Base-by-base conservation (phyloP, 2,329 filamentous ascomycete genomes). In the Monilinia fructigena region DNA sequence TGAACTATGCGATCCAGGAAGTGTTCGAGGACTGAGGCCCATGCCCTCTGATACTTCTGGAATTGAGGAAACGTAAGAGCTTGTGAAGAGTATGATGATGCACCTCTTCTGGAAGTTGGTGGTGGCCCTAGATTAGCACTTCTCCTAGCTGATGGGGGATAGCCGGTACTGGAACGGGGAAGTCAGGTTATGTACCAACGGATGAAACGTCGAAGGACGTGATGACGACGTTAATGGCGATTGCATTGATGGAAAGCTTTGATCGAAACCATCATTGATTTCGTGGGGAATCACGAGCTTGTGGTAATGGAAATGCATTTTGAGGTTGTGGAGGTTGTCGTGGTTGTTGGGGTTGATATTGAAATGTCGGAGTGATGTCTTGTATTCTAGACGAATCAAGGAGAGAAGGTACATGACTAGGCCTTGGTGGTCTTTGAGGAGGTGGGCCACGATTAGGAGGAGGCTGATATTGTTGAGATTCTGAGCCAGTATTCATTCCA, bases 31-130 rank as follows among this genome's bases (percentile, higher is more conserved):
- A 69, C 83, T 85, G 14, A 61, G 45, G 3, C 56, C 42, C 42
- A 59, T 16, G 47, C 50, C 35, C 74, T 93, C 90, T 26, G 55
- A 61, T 31, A 65, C 45, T 76, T 93, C 90, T 0, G 87, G 88
- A 63, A 93, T 93, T 0, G 90, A 89, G 0, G 90, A 90, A 35
- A 93, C 89, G 68, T 83, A 89, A 0, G 89, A 90, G 81, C 78
- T 70, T 82, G 85, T 3, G 88, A 89, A 72, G 89, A 88, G 68
- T 87, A 88, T 0, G 86, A 87, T 0, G 86, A 88, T 38, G 82
- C 82, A 1, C 86, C 86, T 70, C 86, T 80, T 71, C 86, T 81
- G 4, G 85, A 81, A 16, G 83, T 85, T 3, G 86, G 86, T 0
- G 86, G 86, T 23, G 86, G 86, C 3, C 86, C 86, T 16, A 88